Conservation (phyloP, 352 stramenopile genomes). For the Elongisporangium undulatum region DNA sequence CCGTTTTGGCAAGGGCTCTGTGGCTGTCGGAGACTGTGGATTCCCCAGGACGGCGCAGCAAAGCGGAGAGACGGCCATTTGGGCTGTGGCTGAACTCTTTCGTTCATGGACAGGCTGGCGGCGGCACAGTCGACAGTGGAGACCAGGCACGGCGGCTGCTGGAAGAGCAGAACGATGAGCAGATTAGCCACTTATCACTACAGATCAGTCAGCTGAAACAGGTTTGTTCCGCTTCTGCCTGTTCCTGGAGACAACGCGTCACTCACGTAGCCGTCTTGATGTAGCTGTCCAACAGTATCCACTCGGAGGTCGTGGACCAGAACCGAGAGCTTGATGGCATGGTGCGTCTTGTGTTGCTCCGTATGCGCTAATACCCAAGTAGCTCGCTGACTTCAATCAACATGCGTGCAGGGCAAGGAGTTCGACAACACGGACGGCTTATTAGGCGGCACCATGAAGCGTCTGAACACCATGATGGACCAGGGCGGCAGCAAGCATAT, state of each 20-base stretch:
- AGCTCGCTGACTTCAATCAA: no score
- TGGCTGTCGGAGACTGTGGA: not conserved
- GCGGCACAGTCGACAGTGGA: slow-evolving; percentile 39
- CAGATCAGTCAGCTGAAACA: slow-evolving; percentile 86
- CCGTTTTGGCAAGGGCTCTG: no score
- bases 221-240: slow-evolving; percentile 22
- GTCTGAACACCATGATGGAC: slow-evolving; percentile 82
- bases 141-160: slow-evolving; percentile 77
- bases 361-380: no score
- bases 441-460: slow-evolving; percentile 83
- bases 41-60: not conserved
- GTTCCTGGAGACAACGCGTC: not conserved
- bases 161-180: slow-evolving; percentile 86
- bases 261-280: not conserved
- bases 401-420: slow-evolving; percentile 54
- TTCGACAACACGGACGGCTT: slow-evolving; percentile 84
- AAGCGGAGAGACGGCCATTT: not conserved
- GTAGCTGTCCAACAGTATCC: slow-evolving; percentile 75
- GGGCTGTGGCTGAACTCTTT: slow-evolving; percentile 3
- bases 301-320: slow-evolving; percentile 75
- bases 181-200: slow-evolving; percentile 85
- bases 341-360: slow-evolving; percentile 27
- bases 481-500: slow-evolving; percentile 87
- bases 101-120: slow-evolving; percentile 18
- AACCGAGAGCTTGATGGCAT: slow-evolving; percentile 82